These are phyloP conservation scores for Ilex aquifolium DNA, from an alignment of 257 asterid genomes.

Conservation along the genomic window DNA sequence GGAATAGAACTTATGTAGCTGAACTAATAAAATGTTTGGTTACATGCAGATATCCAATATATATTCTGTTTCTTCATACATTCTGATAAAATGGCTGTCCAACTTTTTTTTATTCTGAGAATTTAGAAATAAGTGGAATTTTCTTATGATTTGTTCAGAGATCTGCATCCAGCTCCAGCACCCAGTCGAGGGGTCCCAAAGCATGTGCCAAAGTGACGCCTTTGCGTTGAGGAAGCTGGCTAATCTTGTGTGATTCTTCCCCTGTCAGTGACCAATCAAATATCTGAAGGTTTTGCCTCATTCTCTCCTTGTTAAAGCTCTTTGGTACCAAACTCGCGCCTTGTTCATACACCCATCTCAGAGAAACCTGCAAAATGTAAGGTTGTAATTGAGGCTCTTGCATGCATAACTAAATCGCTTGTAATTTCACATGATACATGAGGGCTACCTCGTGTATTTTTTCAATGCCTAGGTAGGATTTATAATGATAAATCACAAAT, in stretches of 20 bases:
- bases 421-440: too few relatives aligned
- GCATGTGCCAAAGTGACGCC: slow-evolving; percentile 25
- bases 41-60: too few relatives aligned
- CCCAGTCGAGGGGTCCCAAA: slow-evolving; percentile 34
- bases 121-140: not conserved
- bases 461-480: too few relatives aligned
- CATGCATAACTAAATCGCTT: too few relatives aligned
- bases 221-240: slow-evolving; percentile 34
- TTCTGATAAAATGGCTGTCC: not conserved
- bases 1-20: too few relatives aligned
- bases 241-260: slow-evolving; percentile 33
- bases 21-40: too few relatives aligned
- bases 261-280: slow-evolving; percentile 44
- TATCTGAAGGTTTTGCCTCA: slow-evolving; percentile 44
- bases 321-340: slow-evolving; percentile 46
- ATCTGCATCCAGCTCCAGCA: slow-evolving; percentile 45
- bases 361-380: slow-evolving; percentile 29
- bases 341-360: slow-evolving; percentile 64
- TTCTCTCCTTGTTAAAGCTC: slow-evolving; percentile 55
- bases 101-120: not conserved
- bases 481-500: too few relatives aligned
- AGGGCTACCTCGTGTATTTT: too few relatives aligned
- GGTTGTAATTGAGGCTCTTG: too few relatives aligned
- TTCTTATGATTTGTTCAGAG: slow-evolving; percentile 2
- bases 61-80: too few relatives aligned